A percentile compares a stretch with the other conserved stretches of the same genome.
Evolutionary conservation across 169 alveolate species (phyloP).

Genomic region (Babesia caballi): DNA sequence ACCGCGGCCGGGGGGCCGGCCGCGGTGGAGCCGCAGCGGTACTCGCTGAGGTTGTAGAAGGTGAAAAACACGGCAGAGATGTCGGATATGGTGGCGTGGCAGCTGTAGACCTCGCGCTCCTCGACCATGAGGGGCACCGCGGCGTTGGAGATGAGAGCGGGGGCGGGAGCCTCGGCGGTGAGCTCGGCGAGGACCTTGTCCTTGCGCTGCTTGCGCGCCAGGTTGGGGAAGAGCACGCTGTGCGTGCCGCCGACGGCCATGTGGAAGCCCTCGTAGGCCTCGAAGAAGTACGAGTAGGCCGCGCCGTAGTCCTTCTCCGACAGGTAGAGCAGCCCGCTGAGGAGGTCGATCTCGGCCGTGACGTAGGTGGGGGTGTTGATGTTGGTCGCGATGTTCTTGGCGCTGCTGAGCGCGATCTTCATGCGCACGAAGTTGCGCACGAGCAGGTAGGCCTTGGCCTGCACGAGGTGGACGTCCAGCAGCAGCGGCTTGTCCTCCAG

Average conservation of each 20-base stretch:
- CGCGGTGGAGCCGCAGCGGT: not conserved
- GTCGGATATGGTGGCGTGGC: constrained; percentile 68
- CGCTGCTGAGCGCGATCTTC: constrained; percentile 92
- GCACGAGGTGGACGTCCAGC: constrained; percentile 89
- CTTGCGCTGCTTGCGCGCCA: constrained; percentile 62
- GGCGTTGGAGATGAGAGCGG: constrained; percentile 37
- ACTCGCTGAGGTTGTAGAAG: constrained; percentile 46
- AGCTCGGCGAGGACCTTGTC: constrained; percentile 36
- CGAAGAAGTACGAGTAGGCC: constrained; percentile 93
- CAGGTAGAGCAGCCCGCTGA: constrained; percentile 80
- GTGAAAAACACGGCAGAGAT: constrained; percentile 65
- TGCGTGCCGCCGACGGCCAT: constrained; percentile 75
- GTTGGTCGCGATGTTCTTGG: constrained; percentile 90
- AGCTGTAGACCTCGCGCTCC: constrained; percentile 63
- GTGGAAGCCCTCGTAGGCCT: constrained; percentile 92
- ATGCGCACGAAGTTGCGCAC: constrained; percentile 88
- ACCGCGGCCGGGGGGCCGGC: not conserved
- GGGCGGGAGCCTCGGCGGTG: constrained; percentile 30
- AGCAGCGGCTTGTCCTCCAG: constrained; percentile 92
- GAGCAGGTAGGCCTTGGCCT: constrained; percentile 89
- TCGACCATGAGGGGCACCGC: constrained; percentile 40
- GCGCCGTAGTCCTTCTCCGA: constrained; percentile 89
- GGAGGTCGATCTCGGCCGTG: constrained; percentile 93
- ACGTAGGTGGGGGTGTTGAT: constrained; percentile 92
- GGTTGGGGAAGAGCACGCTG: constrained; percentile 67